Percentiles rank a stretch among this genome's conserved stretches.
Conservation (phyloP, 2,329 filamentous ascomycete species). For the Pochonia chlamydosporia region DNA sequence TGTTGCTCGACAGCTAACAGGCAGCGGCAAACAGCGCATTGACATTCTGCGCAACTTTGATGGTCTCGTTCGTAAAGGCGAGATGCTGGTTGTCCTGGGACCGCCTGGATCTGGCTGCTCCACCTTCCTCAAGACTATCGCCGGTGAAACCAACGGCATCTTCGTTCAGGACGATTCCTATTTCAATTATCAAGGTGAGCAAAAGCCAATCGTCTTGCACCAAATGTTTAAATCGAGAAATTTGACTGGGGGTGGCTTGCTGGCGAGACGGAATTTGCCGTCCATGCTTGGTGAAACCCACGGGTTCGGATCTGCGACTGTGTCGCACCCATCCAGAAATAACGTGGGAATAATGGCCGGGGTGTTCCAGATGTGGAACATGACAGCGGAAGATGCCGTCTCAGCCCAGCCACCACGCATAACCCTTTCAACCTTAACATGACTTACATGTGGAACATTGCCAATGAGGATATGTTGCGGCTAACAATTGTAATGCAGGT, state of each 20-base stretch:
- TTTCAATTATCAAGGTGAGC: constrained; percentile 73
- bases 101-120: constrained; percentile 72
- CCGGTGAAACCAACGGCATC: constrained; percentile 78
- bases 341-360: constrained; percentile 5
- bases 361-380: constrained; percentile 5
- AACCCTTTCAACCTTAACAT: neutral
- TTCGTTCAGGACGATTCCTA: constrained; percentile 63
- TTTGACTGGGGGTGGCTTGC: neutral
- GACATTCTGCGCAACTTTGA: constrained; percentile 65
- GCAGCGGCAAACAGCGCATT: constrained; percentile 49
- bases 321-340: constrained; percentile 2
- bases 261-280: constrained; percentile 8
- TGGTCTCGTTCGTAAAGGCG: constrained; percentile 62
- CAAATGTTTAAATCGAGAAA: neutral
- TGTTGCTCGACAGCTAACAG: constrained; percentile 42
- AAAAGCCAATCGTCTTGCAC: neutral
- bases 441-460: neutral
- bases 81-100: constrained; percentile 71
- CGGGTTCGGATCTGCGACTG: constrained; percentile 4
- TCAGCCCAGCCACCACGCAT: neutral
- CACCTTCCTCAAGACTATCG: constrained; percentile 78
- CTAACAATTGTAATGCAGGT: constrained; percentile 30
- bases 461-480: neutral
- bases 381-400: constrained; percentile 7
- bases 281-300: neutral